phyloP scores from a whole-genome alignment of 345 rosid species.

The Acer yangbiense region DNA sequence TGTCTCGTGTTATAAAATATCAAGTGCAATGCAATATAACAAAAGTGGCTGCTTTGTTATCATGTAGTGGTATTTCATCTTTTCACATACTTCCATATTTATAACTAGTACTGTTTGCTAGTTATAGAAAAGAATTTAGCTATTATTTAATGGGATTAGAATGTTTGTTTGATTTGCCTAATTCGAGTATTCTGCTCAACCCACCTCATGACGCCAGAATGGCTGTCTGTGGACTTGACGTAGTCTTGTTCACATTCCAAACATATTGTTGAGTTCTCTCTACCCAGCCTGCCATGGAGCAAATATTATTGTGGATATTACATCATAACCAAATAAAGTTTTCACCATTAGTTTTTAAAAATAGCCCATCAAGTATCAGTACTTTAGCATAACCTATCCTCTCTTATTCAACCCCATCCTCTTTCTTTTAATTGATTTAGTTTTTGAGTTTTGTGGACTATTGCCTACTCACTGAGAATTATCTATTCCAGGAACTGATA shows the following conservation, averaged over 20 bases:
- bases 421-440: neutral
- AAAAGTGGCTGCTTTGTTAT: neutral
- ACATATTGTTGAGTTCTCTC: neutral
- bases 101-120: neutral
- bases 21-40: neutral
- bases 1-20: too few relatives aligned
- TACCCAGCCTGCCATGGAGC: neutral
- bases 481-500: slow-evolving; percentile 74
- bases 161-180: neutral
- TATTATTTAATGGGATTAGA: neutral
- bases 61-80: neutral
- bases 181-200: neutral
- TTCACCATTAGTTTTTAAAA: neutral
- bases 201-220: neutral
- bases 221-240: neutral
- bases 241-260: neutral
- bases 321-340: neutral
- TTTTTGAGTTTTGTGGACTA: neutral
- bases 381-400: neutral
- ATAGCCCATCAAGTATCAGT: neutral
- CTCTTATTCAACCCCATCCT: neutral
- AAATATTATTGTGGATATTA: neutral
- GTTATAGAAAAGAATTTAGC: neutral
- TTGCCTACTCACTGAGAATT: slow-evolving; percentile 9
- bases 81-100: neutral